phyloP scores from a whole-genome alignment of 108 stramenopile species.

The Fragilaria radians region DNA sequence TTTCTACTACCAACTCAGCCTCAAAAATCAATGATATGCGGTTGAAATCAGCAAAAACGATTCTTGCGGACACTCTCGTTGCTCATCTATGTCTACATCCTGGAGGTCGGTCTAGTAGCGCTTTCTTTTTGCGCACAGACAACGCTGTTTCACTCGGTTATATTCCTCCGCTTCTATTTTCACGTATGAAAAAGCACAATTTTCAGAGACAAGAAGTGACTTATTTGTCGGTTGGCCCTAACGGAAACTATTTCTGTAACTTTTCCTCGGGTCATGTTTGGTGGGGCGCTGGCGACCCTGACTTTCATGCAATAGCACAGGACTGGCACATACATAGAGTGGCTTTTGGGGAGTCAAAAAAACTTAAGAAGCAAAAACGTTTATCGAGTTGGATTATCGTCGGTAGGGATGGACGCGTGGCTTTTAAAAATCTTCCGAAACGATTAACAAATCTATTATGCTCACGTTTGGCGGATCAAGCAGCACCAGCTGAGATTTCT shows the following conservation, averaged over 20 bases:
- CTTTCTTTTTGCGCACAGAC: slow-evolving; percentile 30
- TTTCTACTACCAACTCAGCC: slow-evolving; percentile 8
- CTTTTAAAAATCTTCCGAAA: slow-evolving; percentile 69
- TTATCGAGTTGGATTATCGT: slow-evolving; percentile 50
- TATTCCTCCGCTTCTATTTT: slow-evolving; percentile 27
- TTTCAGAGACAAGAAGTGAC: slow-evolving; percentile 16
- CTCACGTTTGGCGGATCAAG: slow-evolving; percentile 22
- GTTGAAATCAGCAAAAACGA: not conserved
- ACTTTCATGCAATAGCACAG: slow-evolving; percentile 43
- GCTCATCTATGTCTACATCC: slow-evolving; percentile 12
- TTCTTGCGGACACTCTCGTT: slow-evolving; percentile 8
- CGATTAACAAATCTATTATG: slow-evolving; percentile 48
- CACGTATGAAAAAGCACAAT: slow-evolving; percentile 24
- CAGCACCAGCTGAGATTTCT: slow-evolving; percentile 65
- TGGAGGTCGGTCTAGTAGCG: slow-evolving; percentile 18
- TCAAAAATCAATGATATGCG: not conserved
- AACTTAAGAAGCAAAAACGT: not conserved
- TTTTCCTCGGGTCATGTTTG: slow-evolving; percentile 60
- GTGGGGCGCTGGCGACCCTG: slow-evolving; percentile 54
- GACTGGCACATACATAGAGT: slow-evolving; percentile 65
- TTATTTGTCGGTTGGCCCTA: slow-evolving; percentile 60
- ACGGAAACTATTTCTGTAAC: slow-evolving; percentile 61
- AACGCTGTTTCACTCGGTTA: slow-evolving; percentile 21
- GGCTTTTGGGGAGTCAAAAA: slow-evolving; percentile 46
- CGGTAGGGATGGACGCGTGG: slow-evolving; percentile 53